A percentile compares a stretch with the other conserved stretches of the same genome.
Evolutionary conservation across 164 flowering plant genomes (phyloP).

Genomic region (Piper longum): DNA sequence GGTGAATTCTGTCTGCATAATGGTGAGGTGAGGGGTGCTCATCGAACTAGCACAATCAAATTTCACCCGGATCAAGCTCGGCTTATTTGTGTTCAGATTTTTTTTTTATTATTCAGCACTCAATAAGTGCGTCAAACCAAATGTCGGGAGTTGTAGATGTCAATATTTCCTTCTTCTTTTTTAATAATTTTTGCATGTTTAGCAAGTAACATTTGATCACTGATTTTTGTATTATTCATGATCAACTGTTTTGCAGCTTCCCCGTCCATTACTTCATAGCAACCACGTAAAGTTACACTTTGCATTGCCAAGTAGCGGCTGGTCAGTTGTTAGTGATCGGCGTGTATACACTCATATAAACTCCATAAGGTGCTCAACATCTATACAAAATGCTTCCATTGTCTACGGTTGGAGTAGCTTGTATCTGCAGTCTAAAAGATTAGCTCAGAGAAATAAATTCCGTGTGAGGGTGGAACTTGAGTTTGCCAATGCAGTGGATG

Average conservation of each 20-base stretch:
- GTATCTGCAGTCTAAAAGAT: slow-evolving; percentile 10
- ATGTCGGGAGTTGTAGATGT: too few relatives aligned
- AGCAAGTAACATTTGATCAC: too few relatives aligned
- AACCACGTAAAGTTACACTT: slow-evolving; percentile 15
- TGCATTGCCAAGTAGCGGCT: slow-evolving; percentile 14
- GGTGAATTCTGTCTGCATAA: too few relatives aligned
- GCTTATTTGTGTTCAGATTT: too few relatives aligned
- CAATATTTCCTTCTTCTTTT: too few relatives aligned
- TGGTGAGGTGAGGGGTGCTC: too few relatives aligned
- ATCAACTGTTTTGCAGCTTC: slow-evolving; percentile 28
- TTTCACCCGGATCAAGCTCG: too few relatives aligned
- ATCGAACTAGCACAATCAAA: too few relatives aligned
- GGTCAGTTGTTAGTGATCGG: slow-evolving; percentile 11
- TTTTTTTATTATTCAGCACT: too few relatives aligned
- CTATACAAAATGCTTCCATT: slow-evolving; percentile 11
- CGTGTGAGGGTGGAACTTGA: slow-evolving; percentile 38
- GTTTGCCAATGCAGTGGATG: slow-evolving; percentile 74
- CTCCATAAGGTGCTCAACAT: slow-evolving; percentile 14
- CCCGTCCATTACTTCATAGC: slow-evolving; percentile 15
- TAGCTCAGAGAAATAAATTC: slow-evolving; percentile 12
- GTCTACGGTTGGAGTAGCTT: slow-evolving; percentile 17
- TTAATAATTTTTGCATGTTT: too few relatives aligned
- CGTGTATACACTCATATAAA: slow-evolving; percentile 9
- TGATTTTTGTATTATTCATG: too few relatives aligned
- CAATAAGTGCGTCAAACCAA: too few relatives aligned